Base-by-base conservation (phyloP, 305 asterid genomes). In the Fraxinus xanthoxyloides region DNA sequence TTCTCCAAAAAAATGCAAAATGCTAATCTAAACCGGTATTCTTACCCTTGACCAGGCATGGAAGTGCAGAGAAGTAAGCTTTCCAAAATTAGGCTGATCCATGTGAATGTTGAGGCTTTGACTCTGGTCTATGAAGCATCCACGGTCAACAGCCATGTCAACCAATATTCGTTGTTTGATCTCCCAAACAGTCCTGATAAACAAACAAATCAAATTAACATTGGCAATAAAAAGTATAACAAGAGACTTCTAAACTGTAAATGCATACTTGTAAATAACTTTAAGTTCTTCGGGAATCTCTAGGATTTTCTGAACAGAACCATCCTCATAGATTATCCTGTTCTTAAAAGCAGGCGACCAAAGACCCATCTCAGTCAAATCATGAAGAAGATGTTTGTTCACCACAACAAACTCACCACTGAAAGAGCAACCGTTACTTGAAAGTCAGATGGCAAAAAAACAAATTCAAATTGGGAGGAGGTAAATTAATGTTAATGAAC, bases 331-430 rank as follows among this genome's bases (percentile, higher is more conserved):
- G 17, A 96, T 92, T 48, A 96, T 91, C 89, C 88, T 82, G 82
- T 94, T 96, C 94, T 94, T 96, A 12, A 96, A 85, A 36, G 84
- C 13, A 26, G 99, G 97, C 77, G 95, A 86, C 99, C 98, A 95
- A 72, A 95, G 92, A 9, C 99, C 98, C 97, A 91, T 89, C 91
- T 93, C 97, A 0, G 98, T 96, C 85, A 94, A 83, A 87, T 96
- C 99, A 40, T 94, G 89, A 73, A 96, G 94, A 73, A 96, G 97
- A 88, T 96, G 99, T 80, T 94, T 96, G 92, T 96, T 96, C 86
- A 96, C 98, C 82, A 96, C 99, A 34, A 93, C 98, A 88, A 94
- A 94, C 87, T 96, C 99, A 5, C 99, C 98, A 80, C 98, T 94
- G 86, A 48, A 83, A 77, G 31, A 72, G 24, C 3, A 63, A 80